Evolutionary conservation across 768 basidiomycete genomes (phyloP), one percentile per base, ranked within the genome.

Genomic region (Russula sp.): DNA sequence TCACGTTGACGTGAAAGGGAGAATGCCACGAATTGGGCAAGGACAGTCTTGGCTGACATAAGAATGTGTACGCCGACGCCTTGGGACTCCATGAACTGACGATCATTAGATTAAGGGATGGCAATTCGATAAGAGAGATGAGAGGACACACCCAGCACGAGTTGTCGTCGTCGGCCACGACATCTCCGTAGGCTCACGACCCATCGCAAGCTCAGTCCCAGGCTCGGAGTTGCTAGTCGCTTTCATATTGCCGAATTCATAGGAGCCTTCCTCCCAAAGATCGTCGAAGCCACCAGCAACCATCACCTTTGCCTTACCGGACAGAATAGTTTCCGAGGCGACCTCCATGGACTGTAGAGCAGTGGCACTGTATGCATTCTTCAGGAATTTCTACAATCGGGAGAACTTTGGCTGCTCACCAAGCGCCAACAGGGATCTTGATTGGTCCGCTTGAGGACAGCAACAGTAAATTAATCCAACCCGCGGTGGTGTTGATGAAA

Each of bases 231-330:
- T 98, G 77, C 90, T 93, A 7, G 97, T 99, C 0, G 97, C 97
- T 77, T 98, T 97, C 97, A 99, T 99, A 80, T 98, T 98, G 57
- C 94, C 97, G 76, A 99, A 99, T 76, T 99, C 96, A 75, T 88
- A 98, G 8, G 96, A 98, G 20, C 96, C 97, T 77, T 99, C 97
- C 76, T 99, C 97, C 68, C 89, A 91, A 75, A 98, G 84, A 74
- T 99, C 97, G 72, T 99, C 97, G 78, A 95, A 98, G 63, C 97
- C 97, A 74, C 97, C 97, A 40, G 96, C 91, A 65, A 99, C 88
- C 97, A 99, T 99, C 73, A 99, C 88, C 79, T 98, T 98, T 38
- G 97, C 97, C 76, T 99, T 99, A 66, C 95, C 92, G 8, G 90
- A 90, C 40, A 96, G 75, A 68, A 99, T 89, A 0, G 92, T 91